phyloP scores from a whole-genome alignment of 805 yeast genomes.

The Cyberlindnera meyerae region DNA sequence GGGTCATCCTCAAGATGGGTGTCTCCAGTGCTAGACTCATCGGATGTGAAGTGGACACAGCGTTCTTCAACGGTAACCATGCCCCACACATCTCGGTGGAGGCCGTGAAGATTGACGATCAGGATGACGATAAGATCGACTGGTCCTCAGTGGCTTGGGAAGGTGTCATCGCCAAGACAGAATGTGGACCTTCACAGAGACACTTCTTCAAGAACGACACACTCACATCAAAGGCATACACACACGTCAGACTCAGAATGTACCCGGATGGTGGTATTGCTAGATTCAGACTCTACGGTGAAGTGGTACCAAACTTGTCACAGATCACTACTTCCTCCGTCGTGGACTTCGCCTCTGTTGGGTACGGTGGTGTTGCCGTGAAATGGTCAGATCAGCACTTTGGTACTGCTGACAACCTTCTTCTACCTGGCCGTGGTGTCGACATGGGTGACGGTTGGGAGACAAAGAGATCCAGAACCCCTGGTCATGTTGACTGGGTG shows the following conservation, averaged over 20 bases:
- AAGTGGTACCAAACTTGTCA: constrained; percentile 68
- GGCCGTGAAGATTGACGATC: constrained; percentile 41
- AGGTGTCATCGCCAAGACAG: constrained; percentile 57
- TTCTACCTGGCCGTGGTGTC: constrained; percentile 89
- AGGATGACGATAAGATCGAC: constrained; percentile 19
- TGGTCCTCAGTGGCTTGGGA: constrained; percentile 49
- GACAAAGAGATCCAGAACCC: constrained; percentile 78
- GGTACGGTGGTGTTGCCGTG: constrained; percentile 86
- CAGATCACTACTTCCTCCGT: constrained; percentile 24
- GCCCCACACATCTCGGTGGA: constrained; percentile 90
- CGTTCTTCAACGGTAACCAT: constrained; percentile 91
- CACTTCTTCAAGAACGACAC: constrained; percentile 69
- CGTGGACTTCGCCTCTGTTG: constrained; percentile 75
- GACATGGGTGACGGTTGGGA: constrained; percentile 99
- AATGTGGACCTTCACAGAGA: constrained; percentile 86
- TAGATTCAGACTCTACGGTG: constrained; percentile 84
- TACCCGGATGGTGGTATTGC: constrained; percentile 99
- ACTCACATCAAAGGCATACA: constrained; percentile 58
- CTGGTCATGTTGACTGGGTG: constrained; percentile 91
- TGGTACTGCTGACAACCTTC: constrained; percentile 83
- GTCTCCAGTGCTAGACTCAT: constrained; percentile 73
- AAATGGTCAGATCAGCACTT: constrained; percentile 88
- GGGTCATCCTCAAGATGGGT: constrained; percentile 81
- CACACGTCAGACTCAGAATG: constrained; percentile 83
- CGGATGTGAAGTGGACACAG: constrained; percentile 90